Evolutionary conservation across 495 filamentous ascomycete genomes (phyloP).

Genomic region (Neurospora sp.): DNA sequence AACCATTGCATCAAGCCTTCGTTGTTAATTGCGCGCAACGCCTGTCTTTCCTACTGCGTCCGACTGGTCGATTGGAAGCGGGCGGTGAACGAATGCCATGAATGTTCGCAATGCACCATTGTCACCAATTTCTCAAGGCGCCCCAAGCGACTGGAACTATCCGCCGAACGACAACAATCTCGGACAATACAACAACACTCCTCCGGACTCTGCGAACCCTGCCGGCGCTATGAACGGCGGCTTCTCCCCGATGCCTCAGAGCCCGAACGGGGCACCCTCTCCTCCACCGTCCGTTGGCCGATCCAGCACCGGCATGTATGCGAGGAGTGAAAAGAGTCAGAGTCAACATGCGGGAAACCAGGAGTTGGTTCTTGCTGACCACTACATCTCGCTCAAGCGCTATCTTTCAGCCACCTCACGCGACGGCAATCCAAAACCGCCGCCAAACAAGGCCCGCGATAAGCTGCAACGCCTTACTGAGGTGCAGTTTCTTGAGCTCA

Average conservation of each 20-base stretch:
- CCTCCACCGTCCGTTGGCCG: conserved; percentile 79
- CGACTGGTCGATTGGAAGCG: background rate
- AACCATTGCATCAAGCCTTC: background rate
- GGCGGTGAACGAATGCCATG: conserved; percentile 25
- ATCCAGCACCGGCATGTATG: conserved; percentile 61
- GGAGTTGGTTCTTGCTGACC: conserved; percentile 52
- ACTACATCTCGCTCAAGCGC: conserved; percentile 69
- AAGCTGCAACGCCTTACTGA: conserved; percentile 81
- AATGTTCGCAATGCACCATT: conserved; percentile 52
- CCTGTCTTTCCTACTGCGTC: background rate
- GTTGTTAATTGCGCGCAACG: background rate
- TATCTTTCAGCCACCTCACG: conserved; percentile 61
- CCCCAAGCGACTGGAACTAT: conserved; percentile 81
- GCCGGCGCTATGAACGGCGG: conserved; percentile 47
- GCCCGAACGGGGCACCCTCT: conserved; percentile 53
- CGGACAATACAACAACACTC: conserved; percentile 58
- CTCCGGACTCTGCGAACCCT: conserved; percentile 57
- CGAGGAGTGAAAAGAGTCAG: conserved; percentile 47
- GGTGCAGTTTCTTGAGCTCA: conserved; percentile 93
- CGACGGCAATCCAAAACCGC: conserved; percentile 63
- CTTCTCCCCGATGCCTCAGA: conserved; percentile 39
- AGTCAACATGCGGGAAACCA: conserved; percentile 39
- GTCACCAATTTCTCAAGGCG: conserved; percentile 72
- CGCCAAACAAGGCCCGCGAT: conserved; percentile 80
- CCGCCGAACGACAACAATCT: conserved; percentile 44